Conservation (phyloP, 2,329 filamentous ascomycete species). For the Verticillium dahliae region DNA sequence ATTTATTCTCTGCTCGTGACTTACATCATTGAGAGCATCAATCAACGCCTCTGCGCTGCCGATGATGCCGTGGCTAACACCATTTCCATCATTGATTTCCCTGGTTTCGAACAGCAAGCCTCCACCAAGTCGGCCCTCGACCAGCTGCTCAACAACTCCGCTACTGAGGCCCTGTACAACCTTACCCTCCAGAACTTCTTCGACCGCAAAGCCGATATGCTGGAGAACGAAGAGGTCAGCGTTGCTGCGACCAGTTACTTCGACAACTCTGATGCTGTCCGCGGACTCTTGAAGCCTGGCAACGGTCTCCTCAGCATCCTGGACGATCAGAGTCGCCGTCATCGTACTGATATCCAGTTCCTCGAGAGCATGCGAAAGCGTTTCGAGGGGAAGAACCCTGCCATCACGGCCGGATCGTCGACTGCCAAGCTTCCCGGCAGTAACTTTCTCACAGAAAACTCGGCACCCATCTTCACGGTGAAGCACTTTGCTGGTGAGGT, state of each 20-base stretch:
- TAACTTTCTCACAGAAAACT: conserved; percentile 83
- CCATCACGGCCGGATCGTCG: conserved; percentile 71
- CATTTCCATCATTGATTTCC: conserved; percentile 91
- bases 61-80: conserved; percentile 92
- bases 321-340: conserved; percentile 89
- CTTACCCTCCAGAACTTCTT: conserved; percentile 94
- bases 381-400: conserved; percentile 90
- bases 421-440: conserved; percentile 76
- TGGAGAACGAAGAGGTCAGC: conserved; percentile 88
- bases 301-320: conserved; percentile 92
- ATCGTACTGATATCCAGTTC: conserved; percentile 82
- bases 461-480: conserved; percentile 75
- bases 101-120: conserved; percentile 80
- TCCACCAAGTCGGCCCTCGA: conserved; percentile 82
- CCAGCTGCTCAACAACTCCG: conserved; percentile 90
- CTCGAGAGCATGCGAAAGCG: conserved; percentile 86
- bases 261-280: conserved; percentile 92
- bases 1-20: conserved; percentile 91
- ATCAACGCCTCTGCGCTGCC: conserved; percentile 78
- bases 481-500: conserved; percentile 96
- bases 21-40: conserved; percentile 88
- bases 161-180: conserved; percentile 87
- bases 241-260: conserved; percentile 94
- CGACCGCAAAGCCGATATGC: conserved; percentile 83
- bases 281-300: conserved; percentile 81